Percentiles rank a stretch among this genome's conserved stretches.
Conservation (phyloP, 2,329 filamentous ascomycete genomes). For the Aspergillus sp. region DNA sequence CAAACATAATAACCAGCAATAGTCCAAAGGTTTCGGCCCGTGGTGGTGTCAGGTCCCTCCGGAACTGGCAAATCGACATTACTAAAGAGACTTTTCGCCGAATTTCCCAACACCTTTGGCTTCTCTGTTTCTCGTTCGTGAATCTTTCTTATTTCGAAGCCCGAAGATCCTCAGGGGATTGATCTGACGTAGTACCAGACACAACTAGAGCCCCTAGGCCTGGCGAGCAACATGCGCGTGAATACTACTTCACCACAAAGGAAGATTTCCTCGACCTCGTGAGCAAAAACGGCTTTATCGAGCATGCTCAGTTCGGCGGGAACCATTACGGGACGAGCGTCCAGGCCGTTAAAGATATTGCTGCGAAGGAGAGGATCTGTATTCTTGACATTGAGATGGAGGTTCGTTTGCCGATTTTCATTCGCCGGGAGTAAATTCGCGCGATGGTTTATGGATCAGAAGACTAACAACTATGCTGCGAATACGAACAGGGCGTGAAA, state of each 20-base stretch:
- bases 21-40: slow-evolving; percentile 37
- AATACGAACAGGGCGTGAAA: slow-evolving; percentile 69
- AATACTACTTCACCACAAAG: slow-evolving; percentile 77
- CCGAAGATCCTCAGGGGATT: background rate
- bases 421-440: background rate
- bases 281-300: slow-evolving; percentile 72
- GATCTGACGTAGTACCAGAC: slow-evolving; percentile 47
- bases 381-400: slow-evolving; percentile 98
- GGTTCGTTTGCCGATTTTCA: slow-evolving; percentile 42
- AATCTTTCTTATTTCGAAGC: background rate
- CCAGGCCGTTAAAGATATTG: slow-evolving; percentile 73
- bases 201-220: slow-evolving; percentile 76
- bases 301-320: slow-evolving; percentile 80
- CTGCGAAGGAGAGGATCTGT: slow-evolving; percentile 69
- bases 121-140: slow-evolving; percentile 43
- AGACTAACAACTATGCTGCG: background rate
- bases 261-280: slow-evolving; percentile 69
- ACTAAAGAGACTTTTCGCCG: slow-evolving; percentile 42
- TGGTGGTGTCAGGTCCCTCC: slow-evolving; percentile 44
- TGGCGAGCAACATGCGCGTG: slow-evolving; percentile 71
- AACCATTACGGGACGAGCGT: slow-evolving; percentile 87
- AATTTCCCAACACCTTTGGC: slow-evolving; percentile 44
- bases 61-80: slow-evolving; percentile 46
- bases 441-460: background rate
- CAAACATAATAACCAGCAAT: slow-evolving; percentile 1